Conservation (phyloP, 345 rosid genomes). For the Excoecaria agallocha region DNA sequence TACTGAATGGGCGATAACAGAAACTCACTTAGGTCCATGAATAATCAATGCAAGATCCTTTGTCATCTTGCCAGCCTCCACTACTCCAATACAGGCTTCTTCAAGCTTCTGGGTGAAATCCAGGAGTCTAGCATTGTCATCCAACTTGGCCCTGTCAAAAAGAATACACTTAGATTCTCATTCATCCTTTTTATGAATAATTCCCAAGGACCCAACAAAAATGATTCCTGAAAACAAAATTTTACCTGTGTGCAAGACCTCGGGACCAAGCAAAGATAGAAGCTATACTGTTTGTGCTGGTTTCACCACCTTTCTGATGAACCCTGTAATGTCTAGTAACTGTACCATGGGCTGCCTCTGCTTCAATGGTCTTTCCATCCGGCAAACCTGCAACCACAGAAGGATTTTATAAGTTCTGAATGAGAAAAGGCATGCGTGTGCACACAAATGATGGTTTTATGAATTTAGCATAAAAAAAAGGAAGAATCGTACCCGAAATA, state of each 20-base stretch:
- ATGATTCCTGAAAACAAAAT: neutral
- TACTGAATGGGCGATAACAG: neutral
- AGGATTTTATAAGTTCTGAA: neutral
- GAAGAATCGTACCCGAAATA: no score
- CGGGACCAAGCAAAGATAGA: constrained; percentile 98
- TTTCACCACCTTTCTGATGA: constrained; percentile 98
- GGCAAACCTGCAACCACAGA: constrained; percentile 69
- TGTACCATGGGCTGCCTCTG: constrained; percentile 99
- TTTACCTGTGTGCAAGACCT: constrained; percentile 95
- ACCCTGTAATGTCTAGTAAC: constrained; percentile 96
- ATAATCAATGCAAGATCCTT: constrained; percentile 91
- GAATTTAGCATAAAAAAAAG: no score
- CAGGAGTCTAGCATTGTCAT: constrained; percentile 68
- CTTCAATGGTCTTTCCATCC: constrained; percentile 96
- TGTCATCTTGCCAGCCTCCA: constrained; percentile 98
- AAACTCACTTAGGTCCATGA: constrained; percentile 73
- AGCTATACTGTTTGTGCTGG: constrained; percentile 99
- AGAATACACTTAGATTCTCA: neutral
- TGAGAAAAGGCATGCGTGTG: neutral
- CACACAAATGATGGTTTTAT: no score
- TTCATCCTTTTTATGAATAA: neutral
- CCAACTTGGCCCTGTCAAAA: constrained; percentile 79
- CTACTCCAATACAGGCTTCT: constrained; percentile 80
- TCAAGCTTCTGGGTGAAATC: constrained; percentile 90
- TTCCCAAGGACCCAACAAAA: neutral